Conservation (phyloP, 441 rosid species). For the Gossypium trilobum region DNA sequence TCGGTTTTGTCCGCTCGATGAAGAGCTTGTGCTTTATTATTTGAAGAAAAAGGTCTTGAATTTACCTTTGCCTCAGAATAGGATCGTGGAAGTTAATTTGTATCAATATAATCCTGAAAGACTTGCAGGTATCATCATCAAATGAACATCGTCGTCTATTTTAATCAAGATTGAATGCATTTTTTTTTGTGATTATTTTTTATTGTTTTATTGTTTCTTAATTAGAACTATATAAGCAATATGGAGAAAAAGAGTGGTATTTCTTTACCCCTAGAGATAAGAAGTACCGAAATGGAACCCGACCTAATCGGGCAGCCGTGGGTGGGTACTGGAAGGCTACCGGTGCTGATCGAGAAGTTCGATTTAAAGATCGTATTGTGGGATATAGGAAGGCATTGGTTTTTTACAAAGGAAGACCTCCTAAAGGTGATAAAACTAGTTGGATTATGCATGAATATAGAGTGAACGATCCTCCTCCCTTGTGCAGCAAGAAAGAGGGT, state of each 20-base stretch:
- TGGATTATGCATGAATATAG: conserved; percentile 40
- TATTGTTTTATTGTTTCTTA: not conserved
- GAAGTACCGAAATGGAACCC: conserved; percentile 28
- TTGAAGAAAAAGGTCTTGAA: not conserved
- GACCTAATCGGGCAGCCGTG: conserved; percentile 28
- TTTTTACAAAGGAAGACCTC: conserved; percentile 26
- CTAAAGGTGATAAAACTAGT: conserved; percentile 18
- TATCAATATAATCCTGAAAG: not conserved
- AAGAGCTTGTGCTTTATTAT: conserved; percentile 3
- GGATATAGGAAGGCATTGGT: conserved; percentile 28
- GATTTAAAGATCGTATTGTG: not conserved
- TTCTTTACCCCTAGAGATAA: conserved; percentile 34
- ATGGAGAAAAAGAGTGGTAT: conserved; percentile 28
- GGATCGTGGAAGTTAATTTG: not conserved
- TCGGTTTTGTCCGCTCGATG: conserved; percentile 7
- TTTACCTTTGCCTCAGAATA: not conserved
- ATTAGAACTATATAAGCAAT: conserved; percentile 4
- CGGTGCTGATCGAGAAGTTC: conserved; percentile 20
- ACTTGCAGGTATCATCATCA: not conserved
- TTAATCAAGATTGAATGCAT: not conserved
- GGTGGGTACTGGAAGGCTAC: conserved; percentile 39
- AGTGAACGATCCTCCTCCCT: conserved; percentile 9
- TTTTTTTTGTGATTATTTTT: not conserved
- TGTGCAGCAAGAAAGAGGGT: not conserved
- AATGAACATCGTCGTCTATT: not conserved